These are phyloP conservation scores for Stenogyne calaminthoides DNA, from an alignment of 305 asterid species.

Conservation along the genomic window DNA sequence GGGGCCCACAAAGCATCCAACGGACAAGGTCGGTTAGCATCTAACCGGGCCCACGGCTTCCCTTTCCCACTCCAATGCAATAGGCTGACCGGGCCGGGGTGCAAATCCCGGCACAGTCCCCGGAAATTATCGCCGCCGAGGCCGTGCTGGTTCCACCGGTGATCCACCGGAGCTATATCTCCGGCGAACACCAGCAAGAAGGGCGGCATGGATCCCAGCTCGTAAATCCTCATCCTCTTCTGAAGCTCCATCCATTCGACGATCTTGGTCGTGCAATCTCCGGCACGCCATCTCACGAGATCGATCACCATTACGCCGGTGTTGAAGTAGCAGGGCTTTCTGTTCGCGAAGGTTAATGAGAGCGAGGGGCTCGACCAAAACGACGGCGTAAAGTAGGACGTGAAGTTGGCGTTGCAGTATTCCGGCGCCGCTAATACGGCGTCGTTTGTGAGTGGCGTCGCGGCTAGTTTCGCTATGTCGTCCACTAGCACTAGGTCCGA, in stretches of 20 bases:
- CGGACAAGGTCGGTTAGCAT: slow-evolving; percentile 72
- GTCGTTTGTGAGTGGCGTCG: slow-evolving; percentile 51
- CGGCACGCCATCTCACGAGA: slow-evolving; percentile 65
- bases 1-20: slow-evolving; percentile 92
- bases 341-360: slow-evolving; percentile 63
- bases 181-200: slow-evolving; percentile 88
- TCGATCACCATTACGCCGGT: slow-evolving; percentile 95
- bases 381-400: slow-evolving; percentile 82
- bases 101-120: slow-evolving; percentile 83
- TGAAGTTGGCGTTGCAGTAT: slow-evolving; percentile 91
- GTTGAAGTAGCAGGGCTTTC: slow-evolving; percentile 80
- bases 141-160: slow-evolving; percentile 96
- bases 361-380: slow-evolving; percentile 93
- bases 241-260: slow-evolving; percentile 97
- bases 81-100: slow-evolving; percentile 90
- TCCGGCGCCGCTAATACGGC: slow-evolving; percentile 90
- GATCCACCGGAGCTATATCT: slow-evolving; percentile 79
- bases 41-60: slow-evolving; percentile 91
- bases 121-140: slow-evolving; percentile 88
- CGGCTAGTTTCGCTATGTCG: slow-evolving; percentile 74
- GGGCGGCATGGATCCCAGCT: slow-evolving; percentile 89
- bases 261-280: slow-evolving; percentile 66
- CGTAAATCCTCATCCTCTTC: slow-evolving; percentile 88
- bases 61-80: slow-evolving; percentile 98
- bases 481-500: slow-evolving; percentile 88